Percentiles rank a stretch among this genome's conserved stretches.
Conservation (phyloP, 768 basidiomycete species). For the Boletus rubescentipes region DNA sequence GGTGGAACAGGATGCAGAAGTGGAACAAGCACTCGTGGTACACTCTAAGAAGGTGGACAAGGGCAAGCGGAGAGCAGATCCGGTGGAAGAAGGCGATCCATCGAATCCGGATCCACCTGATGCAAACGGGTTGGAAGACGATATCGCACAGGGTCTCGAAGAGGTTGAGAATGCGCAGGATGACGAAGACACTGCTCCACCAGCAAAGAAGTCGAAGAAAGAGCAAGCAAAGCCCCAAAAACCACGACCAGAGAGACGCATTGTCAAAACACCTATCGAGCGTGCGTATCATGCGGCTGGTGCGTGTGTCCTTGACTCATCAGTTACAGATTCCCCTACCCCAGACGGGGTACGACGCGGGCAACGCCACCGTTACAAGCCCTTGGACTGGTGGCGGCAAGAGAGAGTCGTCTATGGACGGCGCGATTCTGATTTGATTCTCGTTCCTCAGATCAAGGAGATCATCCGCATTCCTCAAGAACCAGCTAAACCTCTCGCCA, state of each 20-base stretch:
- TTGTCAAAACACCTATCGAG: constrained; percentile 17
- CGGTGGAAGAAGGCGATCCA: constrained; percentile 13
- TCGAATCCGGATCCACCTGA: constrained; percentile 7
- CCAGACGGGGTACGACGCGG: constrained; percentile 66
- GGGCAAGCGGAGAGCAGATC: constrained; percentile 41
- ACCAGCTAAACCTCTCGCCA: constrained; percentile 46
- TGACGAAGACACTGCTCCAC: constrained; percentile 37
- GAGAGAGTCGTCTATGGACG: constrained; percentile 86
- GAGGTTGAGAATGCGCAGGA: constrained; percentile 53
- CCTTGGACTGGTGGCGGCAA: constrained; percentile 91
- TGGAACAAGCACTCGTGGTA: constrained; percentile 33
- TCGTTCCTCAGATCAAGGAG: constrained; percentile 67
- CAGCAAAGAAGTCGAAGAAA: constrained; percentile 28
- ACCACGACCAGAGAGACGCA: constrained; percentile 25
- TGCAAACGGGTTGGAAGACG: constrained; percentile 39
- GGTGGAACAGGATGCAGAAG: constrained; percentile 27
- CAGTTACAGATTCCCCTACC: constrained; percentile 22
- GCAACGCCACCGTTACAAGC: constrained; percentile 62
- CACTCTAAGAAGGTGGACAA: constrained; percentile 31
- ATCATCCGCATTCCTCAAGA: constrained; percentile 59
- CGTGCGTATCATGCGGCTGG: constrained; percentile 16
- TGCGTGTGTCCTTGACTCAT: constrained; percentile 6
- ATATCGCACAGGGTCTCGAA: constrained; percentile 42
- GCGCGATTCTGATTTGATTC: constrained; percentile 46
- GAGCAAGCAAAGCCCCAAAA: constrained; percentile 29